Percentiles rank a stretch among this genome's conserved stretches.
These are phyloP conservation scores for Flueggea neowawraea DNA, from an alignment of 441 rosid genomes.

Conservation along the genomic window DNA sequence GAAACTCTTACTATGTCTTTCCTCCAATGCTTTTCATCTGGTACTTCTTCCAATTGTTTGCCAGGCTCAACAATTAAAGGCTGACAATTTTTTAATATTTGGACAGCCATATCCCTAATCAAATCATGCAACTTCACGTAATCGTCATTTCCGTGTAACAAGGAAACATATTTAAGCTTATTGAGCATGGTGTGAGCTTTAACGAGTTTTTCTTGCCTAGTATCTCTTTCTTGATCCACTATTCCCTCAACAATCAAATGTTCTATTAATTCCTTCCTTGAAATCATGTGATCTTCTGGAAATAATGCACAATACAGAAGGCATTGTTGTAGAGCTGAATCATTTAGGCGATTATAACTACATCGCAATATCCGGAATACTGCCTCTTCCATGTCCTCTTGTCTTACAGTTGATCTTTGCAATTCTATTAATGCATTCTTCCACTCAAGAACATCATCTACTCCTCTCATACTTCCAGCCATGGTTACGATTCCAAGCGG, in stretches of 20 bases:
- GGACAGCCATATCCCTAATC: slow-evolving; percentile 17
- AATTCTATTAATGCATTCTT: slow-evolving; percentile 9
- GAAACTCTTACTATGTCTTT: slow-evolving; percentile 9
- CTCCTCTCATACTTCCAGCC: slow-evolving; percentile 15
- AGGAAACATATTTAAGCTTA: slow-evolving; percentile 4
- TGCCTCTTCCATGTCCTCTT: background rate
- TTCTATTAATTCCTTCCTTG: background rate
- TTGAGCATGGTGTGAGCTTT: slow-evolving; percentile 9
- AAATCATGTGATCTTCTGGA: background rate
- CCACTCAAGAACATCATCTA: slow-evolving; percentile 7
- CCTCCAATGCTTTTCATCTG: slow-evolving; percentile 11
- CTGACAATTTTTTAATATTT: slow-evolving; percentile 1
- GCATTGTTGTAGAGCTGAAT: slow-evolving; percentile 5
- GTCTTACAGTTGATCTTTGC: background rate
- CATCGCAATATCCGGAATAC: slow-evolving; percentile 6
- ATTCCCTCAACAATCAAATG: slow-evolving; percentile 10
- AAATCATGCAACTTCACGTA: slow-evolving; percentile 15
- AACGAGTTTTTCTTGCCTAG: background rate
- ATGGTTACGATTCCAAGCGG: background rate
- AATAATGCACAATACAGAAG: slow-evolving; percentile 15
- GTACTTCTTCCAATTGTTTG: slow-evolving; percentile 5
- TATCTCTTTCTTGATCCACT: background rate
- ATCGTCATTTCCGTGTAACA: background rate
- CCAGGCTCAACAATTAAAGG: slow-evolving; percentile 12
- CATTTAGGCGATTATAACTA: slow-evolving; percentile 7